Base-by-base conservation (phyloP, 2,329 filamentous ascomycete genomes). In the Aspergillus clavatus region DNA sequence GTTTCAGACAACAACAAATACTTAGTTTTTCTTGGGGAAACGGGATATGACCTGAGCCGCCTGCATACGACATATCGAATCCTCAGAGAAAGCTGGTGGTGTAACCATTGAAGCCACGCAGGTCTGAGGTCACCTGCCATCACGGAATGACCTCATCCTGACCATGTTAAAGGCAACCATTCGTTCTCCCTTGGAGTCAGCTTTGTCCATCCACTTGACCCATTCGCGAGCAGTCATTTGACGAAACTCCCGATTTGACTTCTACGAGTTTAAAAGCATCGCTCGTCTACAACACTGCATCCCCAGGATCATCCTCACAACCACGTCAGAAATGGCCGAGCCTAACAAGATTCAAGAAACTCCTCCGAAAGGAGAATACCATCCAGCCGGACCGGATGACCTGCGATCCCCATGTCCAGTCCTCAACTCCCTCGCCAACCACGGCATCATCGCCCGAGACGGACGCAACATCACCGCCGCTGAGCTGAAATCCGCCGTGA, bases 391-490 rank as follows among this genome's bases (percentile, higher is more conserved):
- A 7, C 19, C 46, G 6, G 33, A 28, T 24, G 49, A 52, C 28
- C 33, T 50, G 3, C 51, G 51, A 7, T 37, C 42, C 6, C 51
- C 51, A n/a, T 53, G 51, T 10, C 51, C 51, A 0, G 39, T 50
- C 7, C 26, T 53, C 24, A 53, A 53, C 42, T 42, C 41, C n/a
- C 51, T 53, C 24, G 51, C 51, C 21, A 53, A 53, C 43, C 49
- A 52, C 38, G 46, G 47, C 18, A 28, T 43, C n/a, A 52, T 53
- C 16, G 36, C 51, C 4, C 49, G 49, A 11, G 40, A 45, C 16
- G 51, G 51, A 7, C 46, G 49, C 14, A 44, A 46, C 26, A 50
- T 53, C 44, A 52, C 51, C 6, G 36, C 42, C 5, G 22, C 23
- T 5, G 31, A 52, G n/a, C 35, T 53, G 1, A 42, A 43, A 36